Percentiles rank a stretch among this genome's conserved stretches.
These are phyloP conservation scores for Euryodendron excelsum DNA, from an alignment of 148 eudicot genomes.

Conservation along the genomic window DNA sequence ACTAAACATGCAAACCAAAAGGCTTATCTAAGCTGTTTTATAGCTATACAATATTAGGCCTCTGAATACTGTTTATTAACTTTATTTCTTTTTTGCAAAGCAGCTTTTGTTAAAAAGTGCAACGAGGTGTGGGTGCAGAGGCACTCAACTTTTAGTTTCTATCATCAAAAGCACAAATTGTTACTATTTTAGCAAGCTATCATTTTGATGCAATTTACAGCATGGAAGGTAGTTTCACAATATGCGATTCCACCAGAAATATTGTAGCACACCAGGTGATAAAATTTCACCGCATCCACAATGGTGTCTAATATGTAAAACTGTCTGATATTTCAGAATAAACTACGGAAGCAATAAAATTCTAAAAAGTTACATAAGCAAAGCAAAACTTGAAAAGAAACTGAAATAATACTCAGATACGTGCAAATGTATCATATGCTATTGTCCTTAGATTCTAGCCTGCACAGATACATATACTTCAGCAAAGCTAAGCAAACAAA, in stretches of 20 bases:
- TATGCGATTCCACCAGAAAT: not conserved
- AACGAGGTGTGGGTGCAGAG: not conserved
- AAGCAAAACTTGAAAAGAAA: not conserved
- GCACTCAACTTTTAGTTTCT: not conserved
- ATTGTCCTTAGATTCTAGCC: not conserved
- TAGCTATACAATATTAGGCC: too few relatives aligned
- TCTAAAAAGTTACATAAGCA: not conserved
- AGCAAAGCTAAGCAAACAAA: not conserved
- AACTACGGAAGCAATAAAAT: not conserved
- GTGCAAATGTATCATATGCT: not conserved
- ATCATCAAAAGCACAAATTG: not conserved
- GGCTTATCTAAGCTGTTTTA: not conserved
- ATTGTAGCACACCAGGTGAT: not conserved
- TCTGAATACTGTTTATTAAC: too few relatives aligned
- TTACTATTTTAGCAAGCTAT: not conserved
- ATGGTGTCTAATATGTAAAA: not conserved
- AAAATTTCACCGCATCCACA: too few relatives aligned
- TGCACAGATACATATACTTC: not conserved
- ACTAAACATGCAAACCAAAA: not conserved
- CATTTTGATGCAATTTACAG: not conserved
- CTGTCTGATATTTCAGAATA: not conserved
- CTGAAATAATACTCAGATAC: not conserved
- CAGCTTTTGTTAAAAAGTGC: not conserved
- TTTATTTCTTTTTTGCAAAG: not conserved
- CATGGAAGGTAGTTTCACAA: not conserved